Conservation (phyloP, 2,329 filamentous ascomycete genomes). For the Fusarium circinatum region DNA sequence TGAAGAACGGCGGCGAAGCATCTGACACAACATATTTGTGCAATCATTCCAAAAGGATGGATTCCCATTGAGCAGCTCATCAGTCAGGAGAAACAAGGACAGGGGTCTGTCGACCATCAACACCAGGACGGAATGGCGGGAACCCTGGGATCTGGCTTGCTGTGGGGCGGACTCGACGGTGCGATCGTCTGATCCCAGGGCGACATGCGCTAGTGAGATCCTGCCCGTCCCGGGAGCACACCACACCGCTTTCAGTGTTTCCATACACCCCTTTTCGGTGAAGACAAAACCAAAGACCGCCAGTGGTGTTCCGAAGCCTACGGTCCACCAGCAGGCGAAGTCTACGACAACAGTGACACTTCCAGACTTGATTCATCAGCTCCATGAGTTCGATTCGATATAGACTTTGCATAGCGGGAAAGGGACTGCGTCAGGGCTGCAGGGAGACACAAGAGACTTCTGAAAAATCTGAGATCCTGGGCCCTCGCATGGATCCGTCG, state of each 20-base stretch:
- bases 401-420: neutral
- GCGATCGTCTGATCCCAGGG: slow-evolving; percentile 46
- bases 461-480: slow-evolving; percentile 17
- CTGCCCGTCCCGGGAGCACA: slow-evolving; percentile 46
- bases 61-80: slow-evolving; percentile 16
- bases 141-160: slow-evolving; percentile 46
- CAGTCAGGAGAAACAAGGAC: slow-evolving; percentile 34
- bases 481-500: slow-evolving; percentile 36
- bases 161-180: slow-evolving; percentile 42
- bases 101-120: slow-evolving; percentile 24
- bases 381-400: neutral
- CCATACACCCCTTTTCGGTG: slow-evolving; percentile 24
- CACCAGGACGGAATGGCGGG: slow-evolving; percentile 39
- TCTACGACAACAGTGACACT: neutral
- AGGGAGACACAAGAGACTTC: neutral
- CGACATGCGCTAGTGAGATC: slow-evolving; percentile 43
- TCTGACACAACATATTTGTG: slow-evolving; percentile 7
- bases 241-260: slow-evolving; percentile 34
- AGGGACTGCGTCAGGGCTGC: neutral
- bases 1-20: slow-evolving; percentile 26
- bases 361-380: neutral
- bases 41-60: neutral
- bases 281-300: neutral
- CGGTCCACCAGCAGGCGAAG: neutral
- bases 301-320: neutral